A percentile compares a stretch with the other conserved stretches of the same genome.
Conservation (phyloP, 306 rosid genomes). For the Biancaea sappan region DNA sequence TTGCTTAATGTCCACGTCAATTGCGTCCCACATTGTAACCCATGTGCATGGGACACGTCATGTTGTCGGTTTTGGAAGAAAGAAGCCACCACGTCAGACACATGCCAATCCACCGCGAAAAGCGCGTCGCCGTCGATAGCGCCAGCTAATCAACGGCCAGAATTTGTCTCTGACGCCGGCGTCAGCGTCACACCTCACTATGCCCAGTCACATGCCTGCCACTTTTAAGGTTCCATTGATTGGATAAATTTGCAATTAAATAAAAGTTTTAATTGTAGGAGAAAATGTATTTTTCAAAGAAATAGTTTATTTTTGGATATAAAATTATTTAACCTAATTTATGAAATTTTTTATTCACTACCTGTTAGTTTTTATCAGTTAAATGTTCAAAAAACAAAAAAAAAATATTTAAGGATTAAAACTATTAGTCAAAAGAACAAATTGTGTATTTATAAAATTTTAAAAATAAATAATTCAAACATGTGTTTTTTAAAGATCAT, state of each 20-base stretch:
- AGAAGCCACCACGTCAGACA: conserved; percentile 50
- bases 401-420: too few relatives aligned
- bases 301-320: too few relatives aligned
- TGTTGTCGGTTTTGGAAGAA: conserved; percentile 12
- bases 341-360: too few relatives aligned
- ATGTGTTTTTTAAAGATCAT: too few relatives aligned
- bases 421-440: too few relatives aligned
- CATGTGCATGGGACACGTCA: conserved; percentile 53
- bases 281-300: too few relatives aligned
- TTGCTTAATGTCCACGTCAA: conserved; percentile 41
- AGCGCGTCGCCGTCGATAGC: conserved; percentile 41
- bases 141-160: conserved; percentile 42
- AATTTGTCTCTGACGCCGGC: conserved; percentile 10
- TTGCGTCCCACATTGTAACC: conserved; percentile 32
- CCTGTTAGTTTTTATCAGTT: too few relatives aligned
- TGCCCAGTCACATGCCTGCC: not conserved
- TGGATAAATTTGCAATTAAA: not conserved
- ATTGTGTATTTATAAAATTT: too few relatives aligned
- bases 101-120: conserved; percentile 34
- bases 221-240: not conserved
- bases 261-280: too few relatives aligned
- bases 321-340: too few relatives aligned
- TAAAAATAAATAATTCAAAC: too few relatives aligned
- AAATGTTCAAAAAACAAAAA: too few relatives aligned
- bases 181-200: conserved; percentile 31